Base-by-base conservation (phyloP, 371 early-diverging fungal species). In the Enterocytospora artemiae region DNA sequence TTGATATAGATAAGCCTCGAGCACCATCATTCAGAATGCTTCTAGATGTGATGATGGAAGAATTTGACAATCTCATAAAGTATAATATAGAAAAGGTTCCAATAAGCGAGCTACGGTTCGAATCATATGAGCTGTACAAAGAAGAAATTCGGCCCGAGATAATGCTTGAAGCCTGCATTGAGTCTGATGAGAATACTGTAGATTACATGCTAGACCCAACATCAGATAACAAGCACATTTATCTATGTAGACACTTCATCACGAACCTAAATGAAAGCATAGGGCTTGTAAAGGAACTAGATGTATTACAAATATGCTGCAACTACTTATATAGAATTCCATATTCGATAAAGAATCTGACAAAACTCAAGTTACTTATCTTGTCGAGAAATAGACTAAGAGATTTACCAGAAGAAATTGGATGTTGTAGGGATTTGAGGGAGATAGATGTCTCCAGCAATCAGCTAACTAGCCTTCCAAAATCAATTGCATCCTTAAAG, bases 371-470 rank as follows among this genome's bases (percentile, higher is more conserved):
- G 39, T 54, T 74, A 2, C 65, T 78, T 18, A 70, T 67, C 60
- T 44, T 78, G n/a, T 65, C 72, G 22, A 59, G 71, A 41, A 78
- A 78, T 60, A 50, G 59, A 55, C 60, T 82, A 14, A 41, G 27
- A 25, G 22, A 32, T 5, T 64, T 86, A 0, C 90, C 90, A 0
- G 83, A 83, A 16, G 83, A 86, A 0, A 80, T 90, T 46, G 80
- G 83, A 22, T 68, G 78, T 30, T 81, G 88, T 1, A 66, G 81
- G 3, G 81, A 83, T 41, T 79, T 90, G 5, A 79, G 77, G 12
- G 86, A 85, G 24, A 73, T 90, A 46, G 85, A 87, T 74, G 65
- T 88, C 4, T 80, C 83, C 22, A 67, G 81, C 45, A 90, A 90
- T 77, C 63, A 74, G 46, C 73, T 89, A 25, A 73, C 69, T 1